A percentile compares a stretch with the other conserved stretches of the same genome.
Evolutionary conservation across 306 rosid species (phyloP).

Genomic region (Castanospermum australe): DNA sequence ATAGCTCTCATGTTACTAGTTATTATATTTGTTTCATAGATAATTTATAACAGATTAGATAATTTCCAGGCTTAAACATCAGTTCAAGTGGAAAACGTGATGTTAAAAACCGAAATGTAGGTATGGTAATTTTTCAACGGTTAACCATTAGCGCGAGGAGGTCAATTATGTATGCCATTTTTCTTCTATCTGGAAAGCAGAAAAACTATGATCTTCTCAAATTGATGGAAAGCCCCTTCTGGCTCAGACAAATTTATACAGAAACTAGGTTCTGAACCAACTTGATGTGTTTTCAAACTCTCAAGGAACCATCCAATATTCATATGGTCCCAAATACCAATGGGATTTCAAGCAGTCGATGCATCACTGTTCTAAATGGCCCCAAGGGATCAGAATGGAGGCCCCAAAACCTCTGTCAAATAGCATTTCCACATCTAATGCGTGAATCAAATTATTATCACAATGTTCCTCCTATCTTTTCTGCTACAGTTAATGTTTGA

Average conservation of each 20-base stretch:
- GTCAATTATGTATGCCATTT: no score
- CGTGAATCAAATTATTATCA: conserved; percentile 72
- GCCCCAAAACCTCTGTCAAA: conserved; percentile 55
- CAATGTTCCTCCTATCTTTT: conserved; percentile 7
- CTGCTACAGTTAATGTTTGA: conserved; percentile 38
- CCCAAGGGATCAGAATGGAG: conserved; percentile 47
- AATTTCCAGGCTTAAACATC: conserved; percentile 18
- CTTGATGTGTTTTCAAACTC: conserved; percentile 40
- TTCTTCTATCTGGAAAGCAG: neutral
- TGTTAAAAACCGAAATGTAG: no score
- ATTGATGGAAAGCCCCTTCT: conserved; percentile 21
- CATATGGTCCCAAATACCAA: conserved; percentile 48
- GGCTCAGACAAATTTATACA: conserved; percentile 34
- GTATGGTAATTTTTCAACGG: neutral
- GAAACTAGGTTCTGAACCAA: conserved; percentile 1
- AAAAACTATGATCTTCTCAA: conserved; percentile 1
- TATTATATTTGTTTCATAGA: neutral
- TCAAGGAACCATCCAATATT: conserved; percentile 36
- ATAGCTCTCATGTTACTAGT: neutral
- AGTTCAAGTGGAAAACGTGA: neutral
- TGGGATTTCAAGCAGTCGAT: conserved; percentile 30
- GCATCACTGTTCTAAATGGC: conserved; percentile 35
- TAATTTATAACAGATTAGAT: conserved; percentile 12
- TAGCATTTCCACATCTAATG: conserved; percentile 64
- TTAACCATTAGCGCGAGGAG: conserved; percentile 3